Evolutionary conservation across 1,284 basidiomycete genomes (phyloP).

Genomic region (Ustilago crameri): DNA sequence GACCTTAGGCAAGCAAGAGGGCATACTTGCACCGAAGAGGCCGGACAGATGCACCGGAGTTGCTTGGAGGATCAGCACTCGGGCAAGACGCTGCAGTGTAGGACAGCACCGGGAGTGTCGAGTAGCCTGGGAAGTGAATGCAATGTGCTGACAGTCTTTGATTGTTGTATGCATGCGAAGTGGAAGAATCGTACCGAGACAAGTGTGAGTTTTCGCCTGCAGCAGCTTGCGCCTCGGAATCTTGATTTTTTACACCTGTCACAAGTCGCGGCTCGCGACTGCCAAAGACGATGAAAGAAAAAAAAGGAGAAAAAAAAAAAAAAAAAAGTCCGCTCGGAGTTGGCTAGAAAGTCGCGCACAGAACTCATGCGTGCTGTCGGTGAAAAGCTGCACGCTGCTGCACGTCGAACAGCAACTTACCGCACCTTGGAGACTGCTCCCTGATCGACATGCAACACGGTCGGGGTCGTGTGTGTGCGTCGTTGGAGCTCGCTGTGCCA

Average conservation of each 20-base stretch:
- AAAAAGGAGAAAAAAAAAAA: neutral
- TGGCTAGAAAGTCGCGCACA: conserved; percentile 8
- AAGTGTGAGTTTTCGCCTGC: too few relatives aligned
- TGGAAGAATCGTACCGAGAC: neutral
- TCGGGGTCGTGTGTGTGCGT: neutral
- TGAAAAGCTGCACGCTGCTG: conserved; percentile 27
- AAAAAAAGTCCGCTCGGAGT: conserved; percentile 34
- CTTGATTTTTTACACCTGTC: too few relatives aligned
- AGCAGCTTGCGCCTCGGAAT: too few relatives aligned
- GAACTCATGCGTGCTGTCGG: conserved; percentile 13
- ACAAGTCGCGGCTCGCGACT: too few relatives aligned
- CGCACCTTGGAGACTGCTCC: neutral
- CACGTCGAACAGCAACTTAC: conserved; percentile 23
- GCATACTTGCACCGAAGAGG: neutral
- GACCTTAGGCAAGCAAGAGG: neutral
- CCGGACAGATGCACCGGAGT: neutral
- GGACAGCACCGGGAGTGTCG: too few relatives aligned
- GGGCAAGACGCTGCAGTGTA: too few relatives aligned
- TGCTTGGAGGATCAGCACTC: too few relatives aligned
- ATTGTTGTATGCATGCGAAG: neutral
- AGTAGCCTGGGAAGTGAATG: too few relatives aligned
- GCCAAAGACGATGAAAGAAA: too few relatives aligned
- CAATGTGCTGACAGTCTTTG: neutral
- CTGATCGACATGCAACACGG: neutral
- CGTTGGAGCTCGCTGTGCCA: too few relatives aligned